Percentiles rank a stretch among this genome's conserved stretches.
Conservation (phyloP, 2,329 filamentous ascomycete species). For the Cladosporium phlei region DNA sequence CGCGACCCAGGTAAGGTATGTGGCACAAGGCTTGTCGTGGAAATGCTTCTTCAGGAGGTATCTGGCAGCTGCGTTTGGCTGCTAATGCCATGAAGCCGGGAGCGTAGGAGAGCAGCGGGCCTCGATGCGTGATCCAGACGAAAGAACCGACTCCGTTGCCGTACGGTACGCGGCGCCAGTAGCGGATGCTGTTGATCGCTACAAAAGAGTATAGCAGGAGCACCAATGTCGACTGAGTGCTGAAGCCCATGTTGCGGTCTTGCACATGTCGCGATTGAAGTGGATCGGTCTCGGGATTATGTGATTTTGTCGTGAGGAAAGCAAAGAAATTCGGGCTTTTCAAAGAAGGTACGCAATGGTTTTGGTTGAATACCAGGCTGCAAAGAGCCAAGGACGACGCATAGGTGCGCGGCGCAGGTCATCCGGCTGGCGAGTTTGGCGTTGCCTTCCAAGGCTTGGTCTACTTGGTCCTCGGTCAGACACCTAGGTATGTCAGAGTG, state of each 20-base stretch:
- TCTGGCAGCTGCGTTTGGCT: neutral
- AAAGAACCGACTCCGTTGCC: neutral
- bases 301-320: neutral
- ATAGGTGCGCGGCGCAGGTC: neutral
- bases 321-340: neutral
- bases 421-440: neutral
- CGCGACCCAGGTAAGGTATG: neutral
- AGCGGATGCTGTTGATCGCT: neutral
- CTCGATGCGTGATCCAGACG: neutral
- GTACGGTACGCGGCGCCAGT: neutral
- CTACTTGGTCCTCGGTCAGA: neutral
- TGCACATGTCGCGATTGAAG: neutral
- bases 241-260: neutral
- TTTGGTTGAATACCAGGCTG: neutral
- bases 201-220: neutral
- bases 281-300: neutral
- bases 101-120: neutral
- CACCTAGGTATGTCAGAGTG: too few species aligned
- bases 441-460: neutral
- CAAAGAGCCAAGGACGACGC: neutral
- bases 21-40: neutral
- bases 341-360: neutral
- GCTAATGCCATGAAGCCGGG: neutral
- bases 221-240: neutral
- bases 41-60: neutral